phyloP scores from a whole-genome alignment of 176 grass and related monocot genomes.

The bread wheat (Triticum aestivum) region DNA sequence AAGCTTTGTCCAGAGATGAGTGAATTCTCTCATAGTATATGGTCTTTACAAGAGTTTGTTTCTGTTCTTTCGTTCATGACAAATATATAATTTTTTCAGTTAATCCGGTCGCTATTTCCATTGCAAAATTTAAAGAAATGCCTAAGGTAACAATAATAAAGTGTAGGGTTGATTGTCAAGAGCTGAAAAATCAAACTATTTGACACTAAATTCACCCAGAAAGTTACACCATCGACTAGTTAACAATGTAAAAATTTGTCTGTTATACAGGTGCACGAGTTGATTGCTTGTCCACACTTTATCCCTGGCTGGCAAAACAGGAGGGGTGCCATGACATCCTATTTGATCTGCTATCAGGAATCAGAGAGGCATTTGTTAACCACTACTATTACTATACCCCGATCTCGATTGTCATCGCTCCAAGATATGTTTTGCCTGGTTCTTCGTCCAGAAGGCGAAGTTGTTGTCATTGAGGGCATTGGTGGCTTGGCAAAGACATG shows the following conservation, averaged over 20 bases:
- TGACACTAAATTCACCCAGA: background rate
- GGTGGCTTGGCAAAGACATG: conserved; percentile 38
- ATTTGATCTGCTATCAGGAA: background rate
- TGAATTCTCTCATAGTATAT: background rate
- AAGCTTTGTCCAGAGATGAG: background rate
- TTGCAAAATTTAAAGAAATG: background rate
- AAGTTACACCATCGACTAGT: background rate
- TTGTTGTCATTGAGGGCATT: conserved; percentile 15
- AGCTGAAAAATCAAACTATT: background rate
- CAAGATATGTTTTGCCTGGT: background rate
- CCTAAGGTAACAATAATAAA: background rate
- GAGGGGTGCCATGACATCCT: background rate
- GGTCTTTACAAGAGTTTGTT: background rate
- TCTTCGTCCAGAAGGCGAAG: background rate
- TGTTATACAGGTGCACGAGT: background rate
- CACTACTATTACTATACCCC: background rate
- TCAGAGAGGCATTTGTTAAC: background rate
- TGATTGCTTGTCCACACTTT: background rate
- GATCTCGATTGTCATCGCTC: background rate
- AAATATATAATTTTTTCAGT: background rate
- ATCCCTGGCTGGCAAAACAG: background rate
- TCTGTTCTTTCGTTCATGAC: background rate
- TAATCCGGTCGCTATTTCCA: background rate
- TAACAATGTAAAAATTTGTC: background rate
- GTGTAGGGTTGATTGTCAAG: background rate